Conservation (phyloP, 139 green algal species). For the Gonium pectorale region DNA sequence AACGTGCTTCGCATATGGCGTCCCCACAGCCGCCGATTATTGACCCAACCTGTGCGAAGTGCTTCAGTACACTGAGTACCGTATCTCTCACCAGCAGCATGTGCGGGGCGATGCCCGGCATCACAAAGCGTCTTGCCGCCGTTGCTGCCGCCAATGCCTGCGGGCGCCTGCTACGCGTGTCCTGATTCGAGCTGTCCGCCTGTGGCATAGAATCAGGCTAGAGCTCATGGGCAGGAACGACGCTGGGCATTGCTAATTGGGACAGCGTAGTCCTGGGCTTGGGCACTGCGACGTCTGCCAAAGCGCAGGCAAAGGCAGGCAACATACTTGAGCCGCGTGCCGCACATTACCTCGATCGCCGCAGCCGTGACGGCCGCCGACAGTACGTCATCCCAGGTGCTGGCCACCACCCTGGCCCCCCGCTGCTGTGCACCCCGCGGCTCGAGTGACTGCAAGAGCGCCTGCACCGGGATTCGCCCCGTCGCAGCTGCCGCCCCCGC, state of each 20-base stretch:
- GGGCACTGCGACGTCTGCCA: not conserved
- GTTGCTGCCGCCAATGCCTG: not conserved
- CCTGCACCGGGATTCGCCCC: not conserved
- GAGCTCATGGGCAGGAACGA: not conserved
- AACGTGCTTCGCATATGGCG: not conserved
- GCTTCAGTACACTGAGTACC: not conserved
- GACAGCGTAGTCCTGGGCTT: not conserved
- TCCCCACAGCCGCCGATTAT: not conserved
- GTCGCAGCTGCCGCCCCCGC: not conserved
- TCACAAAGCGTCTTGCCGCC: not conserved
- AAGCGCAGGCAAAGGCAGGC: not conserved
- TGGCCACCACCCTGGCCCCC: not conserved
- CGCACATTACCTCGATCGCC: not conserved
- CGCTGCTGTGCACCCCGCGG: not conserved
- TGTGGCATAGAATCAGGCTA: not conserved
- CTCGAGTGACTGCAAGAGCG: not conserved
- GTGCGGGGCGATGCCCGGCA: not conserved
- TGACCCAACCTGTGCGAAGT: not conserved
- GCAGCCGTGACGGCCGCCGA: not conserved
- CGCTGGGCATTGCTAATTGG: not conserved
- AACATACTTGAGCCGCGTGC: not conserved
- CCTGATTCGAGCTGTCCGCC: not conserved
- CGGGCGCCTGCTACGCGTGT: not conserved
- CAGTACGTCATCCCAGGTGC: constrained; percentile 23
- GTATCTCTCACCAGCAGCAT: not conserved